Conservation (phyloP, 2,329 filamentous ascomycete species). For the Aspergillus ochraceoroseus region DNA sequence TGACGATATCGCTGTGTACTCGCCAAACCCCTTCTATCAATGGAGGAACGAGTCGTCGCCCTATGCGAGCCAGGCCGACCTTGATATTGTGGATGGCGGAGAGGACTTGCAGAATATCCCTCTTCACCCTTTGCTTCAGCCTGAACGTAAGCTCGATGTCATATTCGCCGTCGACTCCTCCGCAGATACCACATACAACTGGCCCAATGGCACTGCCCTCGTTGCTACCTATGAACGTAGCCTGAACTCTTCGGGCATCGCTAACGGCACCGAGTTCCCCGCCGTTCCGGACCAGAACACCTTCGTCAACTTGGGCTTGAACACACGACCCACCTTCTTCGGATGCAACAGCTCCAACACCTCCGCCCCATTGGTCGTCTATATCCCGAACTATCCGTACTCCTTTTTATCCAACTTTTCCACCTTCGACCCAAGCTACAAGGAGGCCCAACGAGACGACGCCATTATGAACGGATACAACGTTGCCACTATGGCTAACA, state of each 20-base stretch:
- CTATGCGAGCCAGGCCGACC: conserved; percentile 49
- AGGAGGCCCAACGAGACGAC: conserved; percentile 61
- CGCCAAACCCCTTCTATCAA: conserved; percentile 69
- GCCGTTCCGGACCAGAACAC: conserved; percentile 68
- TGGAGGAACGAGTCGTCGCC: conserved; percentile 59
- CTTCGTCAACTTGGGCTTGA: conserved; percentile 71
- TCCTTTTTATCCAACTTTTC: conserved; percentile 69
- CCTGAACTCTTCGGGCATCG: conserved; percentile 49
- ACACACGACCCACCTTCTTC: conserved; percentile 72
- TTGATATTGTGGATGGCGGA: conserved; percentile 74
- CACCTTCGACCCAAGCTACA: conserved; percentile 67
- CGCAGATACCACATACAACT: conserved; percentile 63
- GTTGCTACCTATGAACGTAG: conserved; percentile 69
- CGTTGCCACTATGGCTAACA: conserved; percentile 76
- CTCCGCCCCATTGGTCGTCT: conserved; percentile 64
- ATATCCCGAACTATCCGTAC: conserved; percentile 83
- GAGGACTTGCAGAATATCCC: conserved; percentile 76
- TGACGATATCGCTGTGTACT: conserved; percentile 69
- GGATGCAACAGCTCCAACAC: conserved; percentile 66
- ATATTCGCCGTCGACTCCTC: conserved; percentile 77
- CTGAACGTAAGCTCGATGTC: conserved; percentile 66
- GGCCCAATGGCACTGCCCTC: conserved; percentile 73
- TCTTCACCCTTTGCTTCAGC: conserved; percentile 70
- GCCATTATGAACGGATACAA: conserved; percentile 85
- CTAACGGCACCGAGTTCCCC: conserved; percentile 68